Evolutionary conservation across 352 stramenopile genomes (phyloP), one percentile per base, ranked within the genome.

Genomic region (Phytophthora nicotianae): DNA sequence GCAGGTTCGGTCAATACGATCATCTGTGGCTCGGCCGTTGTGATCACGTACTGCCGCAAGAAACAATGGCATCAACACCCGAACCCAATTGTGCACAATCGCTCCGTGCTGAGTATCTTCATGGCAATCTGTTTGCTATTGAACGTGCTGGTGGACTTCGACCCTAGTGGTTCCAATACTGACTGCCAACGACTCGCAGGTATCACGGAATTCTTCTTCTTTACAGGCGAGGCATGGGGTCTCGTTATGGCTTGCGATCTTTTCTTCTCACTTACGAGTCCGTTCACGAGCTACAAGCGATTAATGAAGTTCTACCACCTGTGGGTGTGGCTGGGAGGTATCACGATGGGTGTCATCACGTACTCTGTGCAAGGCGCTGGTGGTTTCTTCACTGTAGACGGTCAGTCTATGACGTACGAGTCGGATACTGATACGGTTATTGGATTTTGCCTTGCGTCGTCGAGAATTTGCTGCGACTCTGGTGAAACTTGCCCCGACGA

Each of bases 201-300:
- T 38, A 81, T 92, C 50, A 96, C 86, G 32, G 88, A 96, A 65
- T 96, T 96, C 63, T 95, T 95, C 69, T 94, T 96, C 57, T 95
- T 95, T 65, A 90, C 86, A 19, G 86, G 81, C 21, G 88, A 96
- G 46, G 86, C 86, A 0, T 96, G 88, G 88, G 83, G 83, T 23
- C 83, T 96, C 43, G 84, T 94, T 54, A 96, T 96, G 88, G 85
- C 88, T 5, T 92, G 86, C 43, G 88, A 96, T 58, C 74, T 96
- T 19, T 94, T 93, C 69, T 93, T 90, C 45, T 96, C 88, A 56
- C 77, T 96, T 33, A 95, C 79, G 11, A 94, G 88, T 69, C 88
- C 88, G 7, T 96, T 96, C 62, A 96, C 87, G 50, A 94, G 85
- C 63, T 96, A 96, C 72, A 96, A 96, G 62, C 77, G 85, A 26